Percentiles rank a stretch among this genome's conserved stretches.
Evolutionary conservation across 1,139 yeast genomes (phyloP).

Genomic region (Taphrina pruni): DNA sequence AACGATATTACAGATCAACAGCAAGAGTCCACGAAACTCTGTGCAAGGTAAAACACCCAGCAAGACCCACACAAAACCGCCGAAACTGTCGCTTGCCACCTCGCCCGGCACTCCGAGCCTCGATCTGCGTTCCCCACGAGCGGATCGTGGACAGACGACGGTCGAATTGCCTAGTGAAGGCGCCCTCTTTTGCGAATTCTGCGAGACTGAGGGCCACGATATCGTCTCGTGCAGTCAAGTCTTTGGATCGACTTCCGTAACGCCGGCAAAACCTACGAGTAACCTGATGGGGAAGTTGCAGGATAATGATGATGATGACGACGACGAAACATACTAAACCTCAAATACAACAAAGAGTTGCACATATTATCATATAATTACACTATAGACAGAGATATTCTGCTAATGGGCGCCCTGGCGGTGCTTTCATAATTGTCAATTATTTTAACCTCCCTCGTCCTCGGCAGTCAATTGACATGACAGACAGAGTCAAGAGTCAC

Average conservation of each 20-base stretch:
- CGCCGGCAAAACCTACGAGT: constrained; percentile 8
- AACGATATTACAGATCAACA: constrained; percentile 19
- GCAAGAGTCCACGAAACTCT: constrained; percentile 9
- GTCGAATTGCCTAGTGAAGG: constrained; percentile 28
- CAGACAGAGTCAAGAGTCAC: no score
- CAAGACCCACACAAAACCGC: not conserved
- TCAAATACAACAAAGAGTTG: not conserved
- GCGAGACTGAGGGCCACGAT: constrained; percentile 33
- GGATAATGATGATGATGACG: constrained; percentile 2
- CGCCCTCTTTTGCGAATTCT: constrained; percentile 21
- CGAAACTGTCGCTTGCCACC: constrained; percentile 4
- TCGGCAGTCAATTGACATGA: no score
- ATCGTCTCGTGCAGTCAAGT: constrained; percentile 30
- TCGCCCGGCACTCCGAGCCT: constrained; percentile 7
- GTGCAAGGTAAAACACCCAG: not conserved
- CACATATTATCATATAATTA: not conserved
- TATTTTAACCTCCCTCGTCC: no score
- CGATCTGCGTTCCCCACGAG: constrained; percentile 34
- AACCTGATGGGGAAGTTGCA: not conserved
- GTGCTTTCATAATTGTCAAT: constrained; percentile 2
- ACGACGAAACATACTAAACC: constrained; percentile 5
- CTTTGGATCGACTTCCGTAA: constrained; percentile 19
- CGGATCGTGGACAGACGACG: constrained; percentile 3
- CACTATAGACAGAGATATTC: not conserved
- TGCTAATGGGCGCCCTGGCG: not conserved